These are phyloP conservation scores for Phoma sp. DNA, from an alignment of 2,329 filamentous ascomycete genomes.

Conservation along the genomic window DNA sequence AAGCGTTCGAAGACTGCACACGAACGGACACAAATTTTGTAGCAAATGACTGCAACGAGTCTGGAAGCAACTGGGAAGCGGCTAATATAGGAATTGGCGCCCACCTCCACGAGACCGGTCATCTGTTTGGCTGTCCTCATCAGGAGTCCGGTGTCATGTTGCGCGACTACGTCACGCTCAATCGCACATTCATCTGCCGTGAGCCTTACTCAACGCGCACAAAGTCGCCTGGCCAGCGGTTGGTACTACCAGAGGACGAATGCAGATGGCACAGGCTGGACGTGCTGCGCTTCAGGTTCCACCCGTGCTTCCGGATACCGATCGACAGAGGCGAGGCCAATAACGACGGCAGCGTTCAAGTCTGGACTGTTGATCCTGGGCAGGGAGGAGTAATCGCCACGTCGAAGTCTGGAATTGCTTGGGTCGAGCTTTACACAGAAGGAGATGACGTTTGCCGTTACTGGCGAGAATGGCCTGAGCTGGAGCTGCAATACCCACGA, in stretches of 20 bases:
- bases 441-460: slow-evolving; percentile 80
- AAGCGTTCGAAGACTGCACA: slow-evolving; percentile 89
- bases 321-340: slow-evolving; percentile 65
- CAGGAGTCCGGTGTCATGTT: slow-evolving; percentile 93
- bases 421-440: slow-evolving; percentile 80
- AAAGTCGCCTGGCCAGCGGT: slow-evolving; percentile 75
- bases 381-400: slow-evolving; percentile 80
- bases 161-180: slow-evolving; percentile 82
- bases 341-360: slow-evolving; percentile 78
- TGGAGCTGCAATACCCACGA: slow-evolving; percentile 65
- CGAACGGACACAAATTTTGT: slow-evolving; percentile 80
- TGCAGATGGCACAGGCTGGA: slow-evolving; percentile 92
- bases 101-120: slow-evolving; percentile 88
- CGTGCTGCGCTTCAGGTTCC: slow-evolving; percentile 83
- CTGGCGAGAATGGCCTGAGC: slow-evolving; percentile 80
- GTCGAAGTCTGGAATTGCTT: slow-evolving; percentile 81
- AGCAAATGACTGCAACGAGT: slow-evolving; percentile 85
- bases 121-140: slow-evolving; percentile 87
- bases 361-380: slow-evolving; percentile 81
- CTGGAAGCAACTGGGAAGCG: slow-evolving; percentile 93
- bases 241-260: slow-evolving; percentile 79
- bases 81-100: slow-evolving; percentile 92
- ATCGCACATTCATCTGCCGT: slow-evolving; percentile 78
- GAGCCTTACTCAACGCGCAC: slow-evolving; percentile 89
- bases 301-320: slow-evolving; percentile 87